Evolutionary conservation across 1,284 basidiomycete genomes (phyloP), one percentile per base, ranked within the genome.

Genomic region (Microstroma glucosiphilum): DNA sequence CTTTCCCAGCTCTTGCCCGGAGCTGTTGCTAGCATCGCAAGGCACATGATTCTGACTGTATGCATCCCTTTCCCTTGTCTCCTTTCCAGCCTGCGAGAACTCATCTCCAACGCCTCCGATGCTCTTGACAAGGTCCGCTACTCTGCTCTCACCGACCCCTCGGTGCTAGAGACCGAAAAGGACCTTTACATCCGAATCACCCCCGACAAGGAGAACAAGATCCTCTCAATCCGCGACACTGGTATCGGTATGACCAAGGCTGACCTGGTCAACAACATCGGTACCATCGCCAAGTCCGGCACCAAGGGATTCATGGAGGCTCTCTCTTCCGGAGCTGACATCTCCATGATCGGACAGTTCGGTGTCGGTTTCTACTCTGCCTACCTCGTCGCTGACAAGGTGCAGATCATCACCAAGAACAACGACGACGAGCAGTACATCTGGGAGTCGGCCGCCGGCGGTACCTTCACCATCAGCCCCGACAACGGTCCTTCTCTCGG

Each of bases 381-480:
- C 25, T 99, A 98, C 86, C 91, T 98, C 76, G 93, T 97, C 71
- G 93, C 96, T 76, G 93, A 98, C 83, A 89, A 89, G 72, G 96
- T 98, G 11, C 92, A 96, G 83, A 90, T 98, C 80, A 90, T 96
- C 83, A 94, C 94, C 76, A 98, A 98, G 85, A 91, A 99, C 87
- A 98, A 98, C 80, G 96, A 99, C 79, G 94, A 98, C 81, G 96
- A 98, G 83, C 94, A 99, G 84, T 97, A 98, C 86, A 93, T 97
- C 82, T 98, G 96, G 96, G 94, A 97, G 86, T 97, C 94, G 21
- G 89, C 96, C 69, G 94, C 96, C 55, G 96, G 94, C 80, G 96
- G 96, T 67, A 98, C 96, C 61, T 99, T 98, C 85, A 98, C 94
- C 80, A 96, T 99, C 83, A 96, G 92, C 64, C 89, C 84, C 68